Conservation (phyloP, 176 grass and related monocot species). For the Avena sativa region DNA sequence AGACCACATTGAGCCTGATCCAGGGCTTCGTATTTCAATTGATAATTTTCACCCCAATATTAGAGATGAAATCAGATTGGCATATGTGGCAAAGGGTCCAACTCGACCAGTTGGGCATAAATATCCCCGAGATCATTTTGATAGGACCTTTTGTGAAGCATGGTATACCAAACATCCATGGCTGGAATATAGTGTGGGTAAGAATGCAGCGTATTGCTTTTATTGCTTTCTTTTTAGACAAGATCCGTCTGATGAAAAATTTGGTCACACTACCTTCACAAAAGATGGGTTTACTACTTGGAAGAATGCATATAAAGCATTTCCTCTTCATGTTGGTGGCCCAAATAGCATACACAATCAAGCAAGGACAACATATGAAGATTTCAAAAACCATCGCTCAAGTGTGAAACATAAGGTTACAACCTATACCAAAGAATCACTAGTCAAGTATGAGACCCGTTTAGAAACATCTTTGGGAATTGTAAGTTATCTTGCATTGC, state of each 20-base stretch:
- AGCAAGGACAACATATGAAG: not conserved
- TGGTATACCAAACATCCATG: too few relatives aligned
- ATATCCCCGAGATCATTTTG: not conserved
- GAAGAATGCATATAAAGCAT: not conserved
- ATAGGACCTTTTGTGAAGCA: too few relatives aligned
- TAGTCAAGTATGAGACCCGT: slow-evolving; percentile 1
- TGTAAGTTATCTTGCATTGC: not conserved
- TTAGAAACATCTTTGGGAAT: not conserved
- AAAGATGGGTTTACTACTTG: too few relatives aligned
- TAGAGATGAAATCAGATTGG: not conserved
- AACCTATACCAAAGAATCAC: not conserved
- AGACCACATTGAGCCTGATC: too few relatives aligned
- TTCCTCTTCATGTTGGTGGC: not conserved
- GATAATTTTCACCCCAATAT: not conserved
- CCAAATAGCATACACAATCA: not conserved
- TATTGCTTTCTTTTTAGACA: not conserved
- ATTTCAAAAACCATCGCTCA: not conserved
- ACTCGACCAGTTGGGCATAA: too few relatives aligned
- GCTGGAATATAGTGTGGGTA: too few relatives aligned
- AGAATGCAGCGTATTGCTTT: not conserved
- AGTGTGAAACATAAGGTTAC: not conserved
- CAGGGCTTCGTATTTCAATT: too few relatives aligned
- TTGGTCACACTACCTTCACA: too few relatives aligned
- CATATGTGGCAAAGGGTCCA: not conserved
- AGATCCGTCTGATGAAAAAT: too few relatives aligned